Conservation (phyloP, 352 stramenopile genomes). For the Halophytophthora batemanensis region DNA sequence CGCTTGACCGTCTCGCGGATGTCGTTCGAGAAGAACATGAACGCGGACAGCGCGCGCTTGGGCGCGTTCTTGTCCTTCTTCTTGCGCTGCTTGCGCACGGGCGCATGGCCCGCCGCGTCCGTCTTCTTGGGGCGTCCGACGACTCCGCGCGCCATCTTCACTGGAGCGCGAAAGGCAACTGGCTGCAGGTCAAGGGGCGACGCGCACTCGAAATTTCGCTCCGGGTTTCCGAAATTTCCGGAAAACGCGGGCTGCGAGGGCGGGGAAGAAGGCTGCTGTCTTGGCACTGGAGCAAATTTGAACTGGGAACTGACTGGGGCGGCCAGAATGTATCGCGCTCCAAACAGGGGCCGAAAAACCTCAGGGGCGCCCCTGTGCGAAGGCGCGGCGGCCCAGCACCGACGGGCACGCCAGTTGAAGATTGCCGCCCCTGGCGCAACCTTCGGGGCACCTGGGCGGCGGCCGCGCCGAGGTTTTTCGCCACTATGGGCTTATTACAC, state of each 20-base stretch:
- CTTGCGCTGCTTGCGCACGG: constrained; percentile 74
- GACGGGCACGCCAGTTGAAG: constrained; percentile 5
- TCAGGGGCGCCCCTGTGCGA: constrained; percentile 1
- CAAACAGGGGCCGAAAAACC: constrained; percentile 10
- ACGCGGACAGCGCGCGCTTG: constrained; percentile 87
- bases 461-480: constrained; percentile 11
- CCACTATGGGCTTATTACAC: constrained; percentile 10
- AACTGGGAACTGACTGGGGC: constrained; percentile 43
- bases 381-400: not conserved
- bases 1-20: constrained; percentile 88
- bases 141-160: constrained; percentile 58
- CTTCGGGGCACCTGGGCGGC: not conserved
- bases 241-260: constrained; percentile 4
- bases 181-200: constrained; percentile 12
- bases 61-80: constrained; percentile 93
- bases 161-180: constrained; percentile 2
- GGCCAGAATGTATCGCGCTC: constrained; percentile 22
- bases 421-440: constrained; percentile 8
- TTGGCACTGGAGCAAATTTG: constrained; percentile 56
- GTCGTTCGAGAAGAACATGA: constrained; percentile 91
- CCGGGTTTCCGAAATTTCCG: constrained; percentile 34
- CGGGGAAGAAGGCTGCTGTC: constrained; percentile 28
- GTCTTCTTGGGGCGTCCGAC: constrained; percentile 69
- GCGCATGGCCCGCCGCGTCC: constrained; percentile 34
- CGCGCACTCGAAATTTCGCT: constrained; percentile 18